These are phyloP conservation scores for Calonectria leucothoes DNA, from an alignment of 2,329 filamentous ascomycete species.

Conservation along the genomic window DNA sequence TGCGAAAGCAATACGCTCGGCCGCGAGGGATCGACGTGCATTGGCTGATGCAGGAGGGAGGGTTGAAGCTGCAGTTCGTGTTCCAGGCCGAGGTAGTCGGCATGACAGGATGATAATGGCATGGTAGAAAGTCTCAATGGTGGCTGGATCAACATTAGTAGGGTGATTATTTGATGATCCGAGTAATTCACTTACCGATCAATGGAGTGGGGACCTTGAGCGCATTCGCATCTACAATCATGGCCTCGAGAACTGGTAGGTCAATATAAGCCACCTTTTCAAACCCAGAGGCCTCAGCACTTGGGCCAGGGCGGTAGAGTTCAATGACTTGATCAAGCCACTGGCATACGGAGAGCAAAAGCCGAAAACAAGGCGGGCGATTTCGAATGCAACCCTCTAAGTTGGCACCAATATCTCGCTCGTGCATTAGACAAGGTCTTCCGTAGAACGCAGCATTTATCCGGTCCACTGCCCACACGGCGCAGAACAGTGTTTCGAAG, in stretches of 20 bases:
- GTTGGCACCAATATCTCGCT: constrained; percentile 68
- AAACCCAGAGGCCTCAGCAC: constrained; percentile 52
- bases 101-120: constrained; percentile 73
- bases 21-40: constrained; percentile 67
- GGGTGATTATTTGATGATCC: not conserved
- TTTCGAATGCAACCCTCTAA: constrained; percentile 62
- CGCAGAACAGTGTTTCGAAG: constrained; percentile 65
- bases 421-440: constrained; percentile 69
- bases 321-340: constrained; percentile 70
- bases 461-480: constrained; percentile 70
- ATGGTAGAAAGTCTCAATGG: constrained; percentile 73
- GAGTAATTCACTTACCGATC: constrained; percentile 54
- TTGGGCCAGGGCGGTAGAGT: constrained; percentile 67
- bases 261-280: constrained; percentile 62
- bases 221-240: constrained; percentile 66
- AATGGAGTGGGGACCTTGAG: constrained; percentile 60
- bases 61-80: constrained; percentile 52
- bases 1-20: constrained; percentile 68
- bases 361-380: constrained; percentile 65
- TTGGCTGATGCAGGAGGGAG: constrained; percentile 63
- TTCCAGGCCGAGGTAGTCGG: constrained; percentile 59
- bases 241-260: constrained; percentile 66
- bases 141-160: constrained; percentile 55
- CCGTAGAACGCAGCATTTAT: constrained; percentile 71
- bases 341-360: constrained; percentile 65